Evolutionary conservation across 441 rosid genomes (phyloP).

Genomic region (Erysimum cheiri): DNA sequence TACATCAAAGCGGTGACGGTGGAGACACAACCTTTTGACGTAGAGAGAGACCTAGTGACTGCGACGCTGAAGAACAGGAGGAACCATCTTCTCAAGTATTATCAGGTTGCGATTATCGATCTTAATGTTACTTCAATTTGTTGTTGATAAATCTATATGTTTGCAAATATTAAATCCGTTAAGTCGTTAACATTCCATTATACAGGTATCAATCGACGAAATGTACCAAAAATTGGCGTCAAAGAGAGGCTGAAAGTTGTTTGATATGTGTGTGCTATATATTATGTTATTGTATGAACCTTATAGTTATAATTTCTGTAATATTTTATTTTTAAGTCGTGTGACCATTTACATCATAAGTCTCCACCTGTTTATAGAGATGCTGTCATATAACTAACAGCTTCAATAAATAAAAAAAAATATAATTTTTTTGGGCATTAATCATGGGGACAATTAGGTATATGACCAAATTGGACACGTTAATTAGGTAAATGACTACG

Average conservation of each 20-base stretch:
- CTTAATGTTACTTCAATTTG: neutral
- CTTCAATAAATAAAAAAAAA: no score
- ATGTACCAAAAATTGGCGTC: constrained; percentile 58
- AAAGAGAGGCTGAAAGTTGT: constrained; percentile 34
- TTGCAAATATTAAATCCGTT: constrained; percentile 9
- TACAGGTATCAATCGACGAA: constrained; percentile 70
- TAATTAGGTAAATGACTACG: no score
- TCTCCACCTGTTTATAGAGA: no score
- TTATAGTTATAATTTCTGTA: no score
- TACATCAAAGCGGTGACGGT: constrained; percentile 65
- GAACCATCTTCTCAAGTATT: constrained; percentile 65
- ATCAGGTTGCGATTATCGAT: constrained; percentile 59
- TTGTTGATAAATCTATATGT: neutral
- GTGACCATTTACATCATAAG: no score
- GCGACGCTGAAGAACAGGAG: constrained; percentile 91
- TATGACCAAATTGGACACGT: no score
- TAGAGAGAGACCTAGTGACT: constrained; percentile 87
- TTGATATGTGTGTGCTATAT: constrained; percentile 13
- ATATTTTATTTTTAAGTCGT: no score
- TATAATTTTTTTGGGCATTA: no score
- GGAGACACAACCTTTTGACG: constrained; percentile 68
- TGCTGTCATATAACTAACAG: no score
- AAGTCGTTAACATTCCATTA: constrained; percentile 7
- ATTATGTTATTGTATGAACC: no score
- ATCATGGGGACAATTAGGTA: no score